phyloP scores from a whole-genome alignment of 164 flowering plant species.

The Houttuynia cordata region DNA sequence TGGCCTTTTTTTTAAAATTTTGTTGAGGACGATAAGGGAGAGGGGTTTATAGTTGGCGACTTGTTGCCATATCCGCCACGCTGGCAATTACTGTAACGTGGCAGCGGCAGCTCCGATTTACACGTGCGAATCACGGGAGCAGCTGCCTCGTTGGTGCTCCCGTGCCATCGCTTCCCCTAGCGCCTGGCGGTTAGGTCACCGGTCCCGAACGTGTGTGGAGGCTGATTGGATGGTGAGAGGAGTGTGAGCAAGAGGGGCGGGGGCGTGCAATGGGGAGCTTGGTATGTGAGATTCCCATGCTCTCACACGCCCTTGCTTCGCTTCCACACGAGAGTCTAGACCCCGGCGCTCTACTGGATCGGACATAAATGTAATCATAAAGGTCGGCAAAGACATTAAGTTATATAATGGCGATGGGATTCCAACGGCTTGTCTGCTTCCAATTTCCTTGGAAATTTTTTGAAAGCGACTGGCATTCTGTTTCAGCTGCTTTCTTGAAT shows the following conservation, averaged over 20 bases:
- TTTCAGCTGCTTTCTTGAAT: background rate
- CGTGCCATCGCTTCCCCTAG: no score
- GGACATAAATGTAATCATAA: no score
- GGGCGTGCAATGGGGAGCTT: background rate
- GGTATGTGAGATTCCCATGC: background rate
- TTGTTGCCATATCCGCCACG: background rate
- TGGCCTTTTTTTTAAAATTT: background rate
- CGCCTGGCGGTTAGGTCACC: no score
- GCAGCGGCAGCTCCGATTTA: background rate
- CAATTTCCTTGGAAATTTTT: background rate
- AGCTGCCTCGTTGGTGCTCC: no score
- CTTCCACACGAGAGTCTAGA: background rate
- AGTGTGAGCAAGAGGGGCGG: background rate
- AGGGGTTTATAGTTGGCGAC: background rate
- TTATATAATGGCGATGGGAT: background rate
- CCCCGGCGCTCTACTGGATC: no score
- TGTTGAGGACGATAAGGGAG: background rate
- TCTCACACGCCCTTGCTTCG: slow-evolving; percentile 3
- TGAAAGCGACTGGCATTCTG: background rate
- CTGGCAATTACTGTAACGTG: background rate
- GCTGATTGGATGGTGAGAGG: background rate
- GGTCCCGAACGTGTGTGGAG: no score
- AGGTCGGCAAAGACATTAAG: no score
- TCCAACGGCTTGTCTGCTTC: background rate
- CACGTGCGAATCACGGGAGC: no score